Evolutionary conservation across 306 rosid species (phyloP).

Genomic region (Castanea sativa): DNA sequence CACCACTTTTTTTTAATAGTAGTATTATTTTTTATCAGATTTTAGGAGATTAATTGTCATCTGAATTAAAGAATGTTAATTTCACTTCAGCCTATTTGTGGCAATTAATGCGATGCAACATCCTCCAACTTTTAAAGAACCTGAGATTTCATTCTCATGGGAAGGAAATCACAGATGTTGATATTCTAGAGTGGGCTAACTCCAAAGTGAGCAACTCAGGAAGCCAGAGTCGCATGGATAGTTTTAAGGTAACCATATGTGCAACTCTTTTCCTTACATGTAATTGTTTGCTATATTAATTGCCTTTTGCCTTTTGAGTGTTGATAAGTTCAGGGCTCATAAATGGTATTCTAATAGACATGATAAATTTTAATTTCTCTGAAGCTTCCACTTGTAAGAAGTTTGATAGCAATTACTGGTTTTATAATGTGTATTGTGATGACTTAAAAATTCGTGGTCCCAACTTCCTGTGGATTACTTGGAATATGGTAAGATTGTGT

Average conservation of each 20-base stretch:
- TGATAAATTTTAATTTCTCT: neutral
- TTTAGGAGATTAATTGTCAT: neutral
- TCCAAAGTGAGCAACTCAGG: conserved; percentile 69
- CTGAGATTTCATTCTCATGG: conserved; percentile 91
- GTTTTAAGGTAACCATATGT: conserved; percentile 65
- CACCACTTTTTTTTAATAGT: neutral
- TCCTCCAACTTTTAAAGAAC: conserved; percentile 85
- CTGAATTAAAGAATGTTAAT: conserved; percentile 15
- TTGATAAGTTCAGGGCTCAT: neutral
- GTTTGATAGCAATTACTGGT: neutral
- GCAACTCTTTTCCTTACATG: neutral
- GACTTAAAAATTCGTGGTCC: neutral
- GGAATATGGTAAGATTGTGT: neutral
- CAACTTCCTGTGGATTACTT: neutral
- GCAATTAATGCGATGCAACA: conserved; percentile 95
- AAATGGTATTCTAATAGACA: neutral
- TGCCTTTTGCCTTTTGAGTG: neutral
- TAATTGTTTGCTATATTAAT: neutral
- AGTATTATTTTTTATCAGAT: neutral
- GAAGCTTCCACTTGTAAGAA: neutral
- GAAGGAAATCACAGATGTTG: conserved; percentile 85
- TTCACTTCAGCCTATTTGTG: conserved; percentile 78
- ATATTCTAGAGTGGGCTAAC: conserved; percentile 94
- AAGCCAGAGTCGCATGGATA: conserved; percentile 71
- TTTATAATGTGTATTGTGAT: neutral